Conservation (phyloP, 1,284 basidiomycete species). For the Schizopora paradoxa region DNA sequence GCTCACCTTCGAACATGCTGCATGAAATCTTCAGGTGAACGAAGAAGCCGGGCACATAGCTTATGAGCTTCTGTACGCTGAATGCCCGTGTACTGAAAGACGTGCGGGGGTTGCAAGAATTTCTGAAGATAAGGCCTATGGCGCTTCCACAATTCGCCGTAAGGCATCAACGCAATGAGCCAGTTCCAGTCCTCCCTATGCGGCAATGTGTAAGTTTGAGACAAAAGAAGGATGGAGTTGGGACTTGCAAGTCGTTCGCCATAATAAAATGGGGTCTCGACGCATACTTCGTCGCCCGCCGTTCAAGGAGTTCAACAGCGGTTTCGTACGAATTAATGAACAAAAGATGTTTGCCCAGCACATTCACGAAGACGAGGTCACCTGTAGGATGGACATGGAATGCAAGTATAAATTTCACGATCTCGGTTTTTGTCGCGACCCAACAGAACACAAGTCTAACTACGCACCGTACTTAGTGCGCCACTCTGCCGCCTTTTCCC, state of each 20-base stretch:
- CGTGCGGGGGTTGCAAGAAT: too few species aligned
- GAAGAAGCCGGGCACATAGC: too few species aligned
- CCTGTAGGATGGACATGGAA: too few species aligned
- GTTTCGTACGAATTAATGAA: conserved; percentile 23
- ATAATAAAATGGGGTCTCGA: conserved; percentile 17
- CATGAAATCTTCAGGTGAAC: too few species aligned
- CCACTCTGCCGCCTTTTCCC: neutral
- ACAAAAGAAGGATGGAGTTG: neutral
- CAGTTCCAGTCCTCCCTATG: conserved; percentile 8
- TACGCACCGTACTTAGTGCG: neutral
- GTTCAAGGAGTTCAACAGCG: conserved; percentile 23
- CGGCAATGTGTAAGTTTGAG: neutral
- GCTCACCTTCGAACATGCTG: too few species aligned
- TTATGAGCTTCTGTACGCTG: too few species aligned
- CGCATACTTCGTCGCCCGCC: conserved; percentile 21
- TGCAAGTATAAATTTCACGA: too few species aligned
- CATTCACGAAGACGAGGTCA: conserved; percentile 21
- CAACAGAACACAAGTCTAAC: neutral
- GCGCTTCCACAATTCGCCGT: too few species aligned
- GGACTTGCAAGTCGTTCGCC: neutral
- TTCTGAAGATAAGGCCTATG: too few species aligned
- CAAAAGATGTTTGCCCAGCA: conserved; percentile 19
- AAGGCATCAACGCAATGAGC: conserved; percentile 3
- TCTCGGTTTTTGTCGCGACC: too few species aligned
- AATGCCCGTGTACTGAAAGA: too few species aligned